Base-by-base conservation (phyloP, 345 rosid species). In the Hibiscus tridactylites region DNA sequence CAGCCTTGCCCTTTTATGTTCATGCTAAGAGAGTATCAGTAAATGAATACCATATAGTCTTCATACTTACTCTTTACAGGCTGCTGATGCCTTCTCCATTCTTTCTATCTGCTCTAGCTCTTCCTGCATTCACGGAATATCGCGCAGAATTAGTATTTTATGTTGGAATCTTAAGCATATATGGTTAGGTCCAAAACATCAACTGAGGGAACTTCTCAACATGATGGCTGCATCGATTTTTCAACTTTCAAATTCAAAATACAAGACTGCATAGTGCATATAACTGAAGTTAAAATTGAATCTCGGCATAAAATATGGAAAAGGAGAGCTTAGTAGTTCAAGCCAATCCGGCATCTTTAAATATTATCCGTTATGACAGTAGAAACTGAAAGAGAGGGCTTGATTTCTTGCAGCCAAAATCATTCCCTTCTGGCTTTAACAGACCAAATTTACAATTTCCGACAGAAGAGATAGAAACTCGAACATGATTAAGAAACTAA, bases 51-150 rank as follows among this genome's bases (percentile, higher is more conserved):
- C 19, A 10, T 17, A 37, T n/a, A 8, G 28, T 60, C 46, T 0
- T 65, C 53, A 29, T 71, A 72, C 85, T 86, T 82, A 93, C 98
- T 87, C 94, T 58, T 73, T 79, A 86, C 94, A 89, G 0, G 87
- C 84, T n/a, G 85, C 83, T 59, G 98, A 88, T 62, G 92, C 88
- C 68, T 71, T 84, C 28, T 87, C 90, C 81, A 81, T 84, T 77
- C 79, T 93, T 61, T 91, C 96, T 71, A 93, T 88, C 75, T 70
- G 82, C 72, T 91, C 96, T 60, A 91, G 68, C 76, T 91, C 98
- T 73, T 91, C 90, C 98, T 93, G 92, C 33, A 70, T 11, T 56
- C 39, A 63, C 9, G 17, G 7, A 44, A 17, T 60, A 50, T 61
- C 9, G 19, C 21, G 28, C 9, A 16, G n/a, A 29, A 50, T 1